Percentiles rank a stretch among this genome's conserved stretches.
These are phyloP conservation scores for Pelargonium fulgidum DNA, from an alignment of 441 rosid genomes.

Conservation along the genomic window DNA sequence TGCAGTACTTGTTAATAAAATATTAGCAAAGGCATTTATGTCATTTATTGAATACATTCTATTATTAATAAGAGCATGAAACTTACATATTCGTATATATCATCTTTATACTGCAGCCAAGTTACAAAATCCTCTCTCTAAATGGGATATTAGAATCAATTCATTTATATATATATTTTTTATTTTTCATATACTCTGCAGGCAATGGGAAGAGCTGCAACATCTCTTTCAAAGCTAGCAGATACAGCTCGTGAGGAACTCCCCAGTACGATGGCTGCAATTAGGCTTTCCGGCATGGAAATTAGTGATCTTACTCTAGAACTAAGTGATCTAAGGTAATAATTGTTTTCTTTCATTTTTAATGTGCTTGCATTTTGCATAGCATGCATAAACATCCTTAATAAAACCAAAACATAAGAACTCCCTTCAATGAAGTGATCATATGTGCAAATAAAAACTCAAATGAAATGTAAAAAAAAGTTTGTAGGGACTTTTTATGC, in stretches of 20 bases:
- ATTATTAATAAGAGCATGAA: neutral
- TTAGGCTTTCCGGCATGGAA: conserved; percentile 96
- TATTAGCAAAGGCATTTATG: too few relatives aligned
- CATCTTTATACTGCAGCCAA: neutral
- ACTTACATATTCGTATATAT: neutral
- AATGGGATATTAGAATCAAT: neutral
- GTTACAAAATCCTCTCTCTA: neutral
- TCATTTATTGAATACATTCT: neutral
- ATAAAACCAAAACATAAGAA: neutral
- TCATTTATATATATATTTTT: conserved; percentile 16
- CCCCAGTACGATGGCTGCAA: conserved; percentile 88
- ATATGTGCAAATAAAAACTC: neutral
- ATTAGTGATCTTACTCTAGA: conserved; percentile 93
- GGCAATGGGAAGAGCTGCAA: conserved; percentile 88
- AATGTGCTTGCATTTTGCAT: neutral
- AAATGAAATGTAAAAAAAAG: neutral
- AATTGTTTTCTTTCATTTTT: conserved; percentile 4
- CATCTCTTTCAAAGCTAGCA: conserved; percentile 77
- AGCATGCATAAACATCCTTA: neutral
- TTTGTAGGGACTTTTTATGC: neutral
- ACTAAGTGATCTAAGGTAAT: conserved; percentile 79
- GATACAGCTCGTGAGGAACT: conserved; percentile 85
- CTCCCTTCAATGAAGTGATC: neutral
- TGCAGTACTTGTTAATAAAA: too few relatives aligned
- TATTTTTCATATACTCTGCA: conserved; percentile 19